Percentiles rank a stretch among this genome's conserved stretches.
Conservation (phyloP, 202 grass and related monocot species). For the Panicum virgatum region DNA sequence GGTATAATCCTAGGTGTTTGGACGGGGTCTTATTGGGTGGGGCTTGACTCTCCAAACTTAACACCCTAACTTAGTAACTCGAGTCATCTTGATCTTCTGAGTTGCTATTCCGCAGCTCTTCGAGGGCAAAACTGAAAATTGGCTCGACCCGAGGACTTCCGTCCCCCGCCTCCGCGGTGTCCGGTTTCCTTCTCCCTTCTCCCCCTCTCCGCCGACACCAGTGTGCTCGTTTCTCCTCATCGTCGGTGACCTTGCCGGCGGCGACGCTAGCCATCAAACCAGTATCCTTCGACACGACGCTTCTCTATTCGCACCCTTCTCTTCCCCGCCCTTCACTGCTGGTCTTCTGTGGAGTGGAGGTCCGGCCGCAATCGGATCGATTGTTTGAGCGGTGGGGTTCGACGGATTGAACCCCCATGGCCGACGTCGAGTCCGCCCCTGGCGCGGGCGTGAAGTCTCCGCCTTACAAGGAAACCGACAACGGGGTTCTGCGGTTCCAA, state of each 20-base stretch:
- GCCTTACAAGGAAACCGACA: conserved; percentile 72
- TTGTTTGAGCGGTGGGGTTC: background rate
- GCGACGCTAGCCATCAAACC: background rate
- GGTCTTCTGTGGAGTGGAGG: background rate
- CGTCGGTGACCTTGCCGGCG: background rate
- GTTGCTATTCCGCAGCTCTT: too few species aligned
- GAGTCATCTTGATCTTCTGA: too few species aligned
- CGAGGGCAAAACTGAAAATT: too few species aligned
- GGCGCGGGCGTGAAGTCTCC: too few species aligned
- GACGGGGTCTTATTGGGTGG: too few species aligned
- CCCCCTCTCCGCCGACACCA: background rate
- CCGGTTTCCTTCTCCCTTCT: too few species aligned
- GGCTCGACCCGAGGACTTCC: too few species aligned
- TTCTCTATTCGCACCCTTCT: background rate
- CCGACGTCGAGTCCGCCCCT: background rate
- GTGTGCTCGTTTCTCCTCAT: background rate
- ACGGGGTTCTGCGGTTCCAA: conserved; percentile 73
- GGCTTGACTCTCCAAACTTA: too few species aligned
- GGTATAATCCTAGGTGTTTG: too few species aligned
- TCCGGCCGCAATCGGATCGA: background rate
- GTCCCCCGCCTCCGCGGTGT: too few species aligned
- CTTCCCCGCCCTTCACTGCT: background rate
- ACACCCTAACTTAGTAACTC: too few species aligned
- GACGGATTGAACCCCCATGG: background rate
- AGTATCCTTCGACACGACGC: background rate